Base-by-base conservation (phyloP, 192 early-diverging fungal genomes). In the Coemansia sp. region DNA sequence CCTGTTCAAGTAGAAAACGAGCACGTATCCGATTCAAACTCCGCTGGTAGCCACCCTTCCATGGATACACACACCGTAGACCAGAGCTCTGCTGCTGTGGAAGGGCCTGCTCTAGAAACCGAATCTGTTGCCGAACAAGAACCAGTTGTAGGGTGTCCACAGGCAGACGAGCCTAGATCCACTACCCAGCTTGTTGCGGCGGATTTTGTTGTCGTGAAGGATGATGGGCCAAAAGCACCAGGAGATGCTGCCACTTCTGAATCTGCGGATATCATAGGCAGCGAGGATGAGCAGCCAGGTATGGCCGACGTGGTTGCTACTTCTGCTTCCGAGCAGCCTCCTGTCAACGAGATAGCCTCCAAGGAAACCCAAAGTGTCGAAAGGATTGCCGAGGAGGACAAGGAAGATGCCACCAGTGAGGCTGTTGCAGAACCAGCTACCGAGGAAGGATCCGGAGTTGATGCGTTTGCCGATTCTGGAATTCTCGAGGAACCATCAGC, bases 81-180 rank as follows among this genome's bases (percentile, higher is more conserved):
- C 23, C 21, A 21, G 23, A 12, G 9, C 9, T 5, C 12, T 24
- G 7, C 49, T 7, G 21, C 23, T 6, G 49, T 52, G 49, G 49
- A 24, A 12, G 49, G 2, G 21, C 26, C 49, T 21, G 49, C 49
- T 52, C 49, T 20, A 21, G 23, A 52, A 52, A 24, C 49, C 7
- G 49, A 52, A 24, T 0, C 49, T 5, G 62, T 62, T 16, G 60
- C 64, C 30, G 60, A 66, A 55, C 57, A 44, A 34, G 56, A 38
- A 3, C 11, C 57, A 56, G 62, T 45, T 38, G 34, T 48, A 51
- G 55, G 30, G 2, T 35, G 48, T 34, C 55, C 11, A 2, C 21
- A 11, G 5, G 41, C 57, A 1, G 26, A 45, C 41, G 60, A 38
- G 24, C 9, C 60, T 20, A 23, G 41, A 9, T 30, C 16, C 18